Percentiles rank a stretch among this genome's conserved stretches.
Evolutionary conservation across 176 grass and related monocot species (phyloP).

Genomic region (Eragrostis nindensis): DNA sequence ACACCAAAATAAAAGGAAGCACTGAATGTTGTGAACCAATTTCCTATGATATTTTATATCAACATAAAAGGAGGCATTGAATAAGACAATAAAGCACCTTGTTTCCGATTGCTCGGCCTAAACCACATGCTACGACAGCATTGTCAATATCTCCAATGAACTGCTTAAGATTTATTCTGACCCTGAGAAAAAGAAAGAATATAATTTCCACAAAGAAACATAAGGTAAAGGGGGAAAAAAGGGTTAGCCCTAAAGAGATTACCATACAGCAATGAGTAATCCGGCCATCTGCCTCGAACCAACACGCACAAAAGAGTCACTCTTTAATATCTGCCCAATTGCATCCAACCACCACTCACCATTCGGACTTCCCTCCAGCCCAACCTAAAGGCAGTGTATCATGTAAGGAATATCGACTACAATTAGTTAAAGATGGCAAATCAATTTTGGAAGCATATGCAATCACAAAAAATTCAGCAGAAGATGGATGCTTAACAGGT

Average conservation of each 20-base stretch:
- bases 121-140: conserved; percentile 86
- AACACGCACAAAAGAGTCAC: conserved; percentile 65
- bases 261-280: conserved; percentile 90
- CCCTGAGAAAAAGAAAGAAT: conserved; percentile 55
- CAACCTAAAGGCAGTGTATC: conserved; percentile 61
- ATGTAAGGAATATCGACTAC: conserved; percentile 30
- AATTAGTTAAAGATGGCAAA: conserved; percentile 33
- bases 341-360: conserved; percentile 94
- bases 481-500: conserved; percentile 22
- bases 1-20: not conserved
- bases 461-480: conserved; percentile 9
- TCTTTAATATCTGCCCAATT: conserved; percentile 72
- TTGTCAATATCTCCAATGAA: conserved; percentile 80
- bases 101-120: conserved; percentile 85
- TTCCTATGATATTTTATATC: not conserved
- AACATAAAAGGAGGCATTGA: not conserved
- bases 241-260: conserved; percentile 32
- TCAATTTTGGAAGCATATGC: not conserved
- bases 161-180: conserved; percentile 72
- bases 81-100: conserved; percentile 63
- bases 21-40: not conserved
- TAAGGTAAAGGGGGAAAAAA: conserved; percentile 3
- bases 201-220: conserved; percentile 38
- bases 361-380: conserved; percentile 89
- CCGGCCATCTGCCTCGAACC: conserved; percentile 88